Base-by-base conservation (phyloP, 1,139 yeast species). In the Wickerhamomyces sp. region DNA sequence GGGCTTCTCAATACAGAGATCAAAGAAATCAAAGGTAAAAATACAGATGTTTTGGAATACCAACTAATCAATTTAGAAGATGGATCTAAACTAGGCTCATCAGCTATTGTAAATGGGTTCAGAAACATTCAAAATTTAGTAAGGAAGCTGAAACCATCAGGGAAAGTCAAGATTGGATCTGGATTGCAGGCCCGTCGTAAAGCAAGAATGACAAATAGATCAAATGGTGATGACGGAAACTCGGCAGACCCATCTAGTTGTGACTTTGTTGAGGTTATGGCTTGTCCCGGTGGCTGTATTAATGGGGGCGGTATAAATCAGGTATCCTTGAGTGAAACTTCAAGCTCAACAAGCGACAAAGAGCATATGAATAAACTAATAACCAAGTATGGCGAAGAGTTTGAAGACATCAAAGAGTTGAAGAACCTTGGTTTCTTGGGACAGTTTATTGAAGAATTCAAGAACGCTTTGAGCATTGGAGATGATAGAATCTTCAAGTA, bases 231-330 rank as follows among this genome's bases (percentile, higher is more conserved):
- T 0, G 45, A 26, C 27, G 39, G 27, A 33, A 39, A 32, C 5
- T 30, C 23, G 1, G 80, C 81, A 0, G 93, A 86, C 53, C 84
- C 93, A 1, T 66, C 78, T 18, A 73, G 71, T 40, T 84, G 88
- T 57, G 95, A 89, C 53, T 88, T 86, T 58, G 89, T 93, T 6
- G 99, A 93, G 59, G 86, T 93, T 34, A 91, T 90, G 97, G 99
- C 99, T 1, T 93, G 99, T 63, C 99, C 99, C 4, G 89, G 88
- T 35, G 99, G 99, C 1, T 93, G 99, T 60, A 86, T 91, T 47
- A 93, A 93, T 60, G 99, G 99, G 9, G 98, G 99, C 15, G 99
- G 99, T 0, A 93, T 90, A 59, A 81, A 76, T 23, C 76, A 33
- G 80, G 86, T 0, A 5, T 45, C 46, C 23, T 36, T 43, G 10